These are phyloP conservation scores for Periconia macrospinosa DNA, from an alignment of 2,329 filamentous ascomycete genomes.

Conservation along the genomic window DNA sequence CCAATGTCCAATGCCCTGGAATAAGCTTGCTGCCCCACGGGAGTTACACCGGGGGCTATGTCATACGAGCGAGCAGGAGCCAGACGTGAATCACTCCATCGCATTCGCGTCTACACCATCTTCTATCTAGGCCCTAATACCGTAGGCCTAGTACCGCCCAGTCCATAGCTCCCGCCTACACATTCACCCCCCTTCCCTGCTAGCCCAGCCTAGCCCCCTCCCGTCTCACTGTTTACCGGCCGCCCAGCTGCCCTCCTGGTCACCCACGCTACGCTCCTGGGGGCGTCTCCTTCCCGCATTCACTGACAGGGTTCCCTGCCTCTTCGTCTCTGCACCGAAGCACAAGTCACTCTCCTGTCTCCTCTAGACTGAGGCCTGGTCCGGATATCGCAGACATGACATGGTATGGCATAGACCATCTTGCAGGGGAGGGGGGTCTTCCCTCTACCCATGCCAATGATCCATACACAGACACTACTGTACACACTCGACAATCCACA, in stretches of 20 bases:
- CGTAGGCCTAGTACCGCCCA: neutral
- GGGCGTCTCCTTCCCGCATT: slow-evolving; percentile 25
- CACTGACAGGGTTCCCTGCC: slow-evolving; percentile 33
- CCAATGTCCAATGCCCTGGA: slow-evolving; percentile 27
- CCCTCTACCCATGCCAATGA: neutral
- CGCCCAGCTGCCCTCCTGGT: slow-evolving; percentile 34
- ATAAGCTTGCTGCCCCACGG: slow-evolving; percentile 35
- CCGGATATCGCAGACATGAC: slow-evolving; percentile 25
- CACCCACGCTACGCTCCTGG: slow-evolving; percentile 39
- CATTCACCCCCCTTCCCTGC: slow-evolving; percentile 34
- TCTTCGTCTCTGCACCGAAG: slow-evolving; percentile 33
- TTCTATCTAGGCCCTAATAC: neutral
- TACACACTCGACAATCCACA: slow-evolving; percentile 24
- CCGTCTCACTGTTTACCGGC: slow-evolving; percentile 37
- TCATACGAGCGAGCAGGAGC: slow-evolving; percentile 43
- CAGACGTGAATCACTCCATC: slow-evolving; percentile 35
- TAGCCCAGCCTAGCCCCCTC: slow-evolving; percentile 26
- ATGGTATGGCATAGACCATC: slow-evolving; percentile 29
- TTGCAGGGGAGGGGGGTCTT: slow-evolving; percentile 28
- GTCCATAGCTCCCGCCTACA: slow-evolving; percentile 40
- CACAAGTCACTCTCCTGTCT: slow-evolving; percentile 39
- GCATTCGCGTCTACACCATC: slow-evolving; percentile 14
- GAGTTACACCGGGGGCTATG: slow-evolving; percentile 44
- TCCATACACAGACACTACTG: slow-evolving; percentile 2
- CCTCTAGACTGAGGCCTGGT: slow-evolving; percentile 40